These are phyloP conservation scores for Arthrobotrys iridis DNA, from an alignment of 2,329 filamentous ascomycete genomes.

Conservation along the genomic window DNA sequence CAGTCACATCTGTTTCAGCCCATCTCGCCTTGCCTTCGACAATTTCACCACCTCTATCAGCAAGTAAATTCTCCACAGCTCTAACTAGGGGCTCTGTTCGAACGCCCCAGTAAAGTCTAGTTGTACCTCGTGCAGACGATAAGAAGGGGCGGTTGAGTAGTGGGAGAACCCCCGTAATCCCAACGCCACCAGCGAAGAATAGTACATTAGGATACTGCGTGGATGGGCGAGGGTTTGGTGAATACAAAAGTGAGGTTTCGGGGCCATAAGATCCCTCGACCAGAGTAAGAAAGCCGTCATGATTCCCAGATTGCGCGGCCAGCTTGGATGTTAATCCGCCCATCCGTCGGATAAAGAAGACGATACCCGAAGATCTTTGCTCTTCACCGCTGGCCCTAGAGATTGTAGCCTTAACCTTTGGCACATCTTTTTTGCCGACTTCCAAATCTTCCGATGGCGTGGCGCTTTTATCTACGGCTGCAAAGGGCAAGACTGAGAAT, in stretches of 20 bases:
- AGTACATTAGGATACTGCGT: slow-evolving; percentile 57
- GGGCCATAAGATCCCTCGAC: slow-evolving; percentile 50
- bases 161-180: slow-evolving; percentile 59
- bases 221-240: background rate
- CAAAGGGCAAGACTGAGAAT: slow-evolving; percentile 59
- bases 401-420: background rate
- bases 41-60: background rate
- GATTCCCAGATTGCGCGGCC: background rate
- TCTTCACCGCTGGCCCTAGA: background rate
- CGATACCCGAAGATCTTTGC: background rate
- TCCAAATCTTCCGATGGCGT: slow-evolving; percentile 1
- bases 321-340: slow-evolving; percentile 5
- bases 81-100: background rate
- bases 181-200: slow-evolving; percentile 60
- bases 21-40: slow-evolving; percentile 6
- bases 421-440: background rate
- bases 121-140: background rate
- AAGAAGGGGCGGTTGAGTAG: background rate
- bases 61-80: background rate
- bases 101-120: slow-evolving; percentile 20
- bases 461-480: background rate
- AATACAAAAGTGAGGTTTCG: slow-evolving; percentile 32
- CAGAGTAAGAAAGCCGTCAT: background rate
- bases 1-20: background rate
- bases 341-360: slow-evolving; percentile 2